A percentile compares a stretch with the other conserved stretches of the same genome.
These are phyloP conservation scores for Ophiostoma ulmi DNA, from an alignment of 2,329 filamentous ascomycete species.

Conservation along the genomic window DNA sequence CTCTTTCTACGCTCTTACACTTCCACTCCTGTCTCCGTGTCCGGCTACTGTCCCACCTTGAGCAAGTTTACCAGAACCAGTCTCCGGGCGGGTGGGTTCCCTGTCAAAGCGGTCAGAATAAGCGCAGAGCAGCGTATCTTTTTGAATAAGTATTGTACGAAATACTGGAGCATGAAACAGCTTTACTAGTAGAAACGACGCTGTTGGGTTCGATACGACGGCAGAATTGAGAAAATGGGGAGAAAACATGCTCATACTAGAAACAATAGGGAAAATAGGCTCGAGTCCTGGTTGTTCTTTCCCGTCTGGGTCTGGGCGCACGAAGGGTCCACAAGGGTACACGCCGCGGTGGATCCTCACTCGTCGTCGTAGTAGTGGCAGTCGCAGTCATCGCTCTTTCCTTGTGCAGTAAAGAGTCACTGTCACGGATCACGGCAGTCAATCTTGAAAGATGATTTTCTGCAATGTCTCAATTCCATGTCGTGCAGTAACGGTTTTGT, in stretches of 20 bases:
- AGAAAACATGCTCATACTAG: conserved; percentile 15
- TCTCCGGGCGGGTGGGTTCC: not conserved
- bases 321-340: not conserved
- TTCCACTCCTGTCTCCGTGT: not conserved
- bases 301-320: conserved; percentile 1
- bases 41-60: conserved; percentile 9
- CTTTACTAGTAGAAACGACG: conserved; percentile 2
- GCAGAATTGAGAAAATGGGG: not conserved
- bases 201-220: conserved; percentile 8
- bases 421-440: not conserved
- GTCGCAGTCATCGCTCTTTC: not conserved
- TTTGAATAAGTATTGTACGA: not conserved
- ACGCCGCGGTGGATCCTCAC: conserved; percentile 1
- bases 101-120: conserved; percentile 9
- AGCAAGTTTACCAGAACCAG: conserved; percentile 7
- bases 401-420: not conserved
- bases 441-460: not conserved
- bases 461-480: not conserved
- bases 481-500: not conserved
- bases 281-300: not conserved
- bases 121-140: not conserved
- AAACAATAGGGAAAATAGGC: not conserved
- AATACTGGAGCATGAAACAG: conserved; percentile 5
- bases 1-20: not conserved
- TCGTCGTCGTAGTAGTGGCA: not conserved